Percentiles rank a stretch among this genome's conserved stretches.
Conservation (phyloP, 345 rosid species). For the Adansonia digitata region DNA sequence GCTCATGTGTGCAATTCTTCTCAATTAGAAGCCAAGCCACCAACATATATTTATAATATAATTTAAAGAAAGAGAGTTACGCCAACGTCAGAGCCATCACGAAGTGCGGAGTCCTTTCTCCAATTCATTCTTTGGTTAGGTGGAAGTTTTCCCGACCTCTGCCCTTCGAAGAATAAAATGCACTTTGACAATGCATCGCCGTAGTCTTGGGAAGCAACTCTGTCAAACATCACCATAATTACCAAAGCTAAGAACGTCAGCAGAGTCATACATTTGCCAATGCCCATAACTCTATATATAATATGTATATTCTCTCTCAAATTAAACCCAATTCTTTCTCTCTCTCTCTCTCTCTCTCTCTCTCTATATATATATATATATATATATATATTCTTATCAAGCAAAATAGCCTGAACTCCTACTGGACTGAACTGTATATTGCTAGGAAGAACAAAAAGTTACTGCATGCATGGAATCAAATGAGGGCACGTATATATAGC, state of each 20-base stretch:
- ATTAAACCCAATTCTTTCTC: not conserved
- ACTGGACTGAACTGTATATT: not conserved
- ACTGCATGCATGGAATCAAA: not conserved
- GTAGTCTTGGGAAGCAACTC: slow-evolving; percentile 25
- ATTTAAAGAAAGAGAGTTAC: not conserved
- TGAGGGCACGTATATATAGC: not conserved
- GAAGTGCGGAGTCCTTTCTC: slow-evolving; percentile 52
- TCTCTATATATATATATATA: too few relatives aligned
- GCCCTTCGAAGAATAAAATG: slow-evolving; percentile 60
- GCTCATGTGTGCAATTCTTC: too few relatives aligned
- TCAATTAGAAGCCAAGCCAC: too few relatives aligned
- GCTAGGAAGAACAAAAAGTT: not conserved
- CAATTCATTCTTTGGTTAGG: slow-evolving; percentile 39
- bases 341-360: not conserved
- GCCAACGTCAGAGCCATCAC: slow-evolving; percentile 36
- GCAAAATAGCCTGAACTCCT: not conserved
- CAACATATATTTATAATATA: too few relatives aligned
- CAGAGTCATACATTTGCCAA: not conserved
- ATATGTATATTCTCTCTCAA: not conserved
- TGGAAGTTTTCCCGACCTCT: slow-evolving; percentile 52
- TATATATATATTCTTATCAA: not conserved
- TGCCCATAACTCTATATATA: not conserved
- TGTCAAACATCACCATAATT: not conserved
- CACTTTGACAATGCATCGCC: slow-evolving; percentile 45
- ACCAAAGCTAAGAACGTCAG: not conserved